phyloP scores from a whole-genome alignment of 805 yeast species.

The Martiniozyma abietophila region DNA sequence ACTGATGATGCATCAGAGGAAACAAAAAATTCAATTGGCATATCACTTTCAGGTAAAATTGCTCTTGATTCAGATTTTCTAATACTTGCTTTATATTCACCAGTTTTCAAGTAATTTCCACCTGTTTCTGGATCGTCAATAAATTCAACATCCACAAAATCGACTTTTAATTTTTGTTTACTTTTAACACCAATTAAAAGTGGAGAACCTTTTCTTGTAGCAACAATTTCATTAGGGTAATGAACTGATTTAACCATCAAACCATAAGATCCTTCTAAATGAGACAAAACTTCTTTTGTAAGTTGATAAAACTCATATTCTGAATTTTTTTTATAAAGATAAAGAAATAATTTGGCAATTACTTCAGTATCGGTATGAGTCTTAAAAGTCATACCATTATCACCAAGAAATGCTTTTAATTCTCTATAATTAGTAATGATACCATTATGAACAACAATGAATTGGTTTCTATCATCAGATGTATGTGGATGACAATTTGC shows the following conservation, averaged over 20 bases:
- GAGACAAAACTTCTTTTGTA: conserved; percentile 85
- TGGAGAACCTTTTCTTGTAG: conserved; percentile 98
- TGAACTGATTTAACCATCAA: conserved; percentile 83
- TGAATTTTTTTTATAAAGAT: conserved; percentile 71
- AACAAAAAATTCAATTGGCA: conserved; percentile 87
- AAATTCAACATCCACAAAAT: conserved; percentile 96
- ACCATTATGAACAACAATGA: conserved; percentile 94
- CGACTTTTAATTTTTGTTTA: conserved; percentile 90
- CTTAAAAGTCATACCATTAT: conserved; percentile 77
- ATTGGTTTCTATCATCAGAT: conserved; percentile 75
- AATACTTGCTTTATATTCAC: conserved; percentile 25
- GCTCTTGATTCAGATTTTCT: conserved; percentile 71
- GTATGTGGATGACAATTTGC: conserved; percentile 94
- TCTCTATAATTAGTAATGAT: conserved; percentile 94
- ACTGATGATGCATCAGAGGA: conserved; percentile 98
- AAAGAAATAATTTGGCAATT: conserved; percentile 91
- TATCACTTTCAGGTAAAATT: conserved; percentile 85
- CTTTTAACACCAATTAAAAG: conserved; percentile 95
- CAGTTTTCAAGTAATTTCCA: conserved; percentile 19
- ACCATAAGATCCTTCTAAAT: conserved; percentile 97
- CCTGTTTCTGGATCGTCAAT: conserved; percentile 43
- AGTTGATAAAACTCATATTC: conserved; percentile 84
- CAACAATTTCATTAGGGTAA: conserved; percentile 92
- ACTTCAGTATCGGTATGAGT: conserved; percentile 97
- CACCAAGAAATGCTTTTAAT: conserved; percentile 66